phyloP scores from a whole-genome alignment of 2,329 filamentous ascomycete species.

The Colletotrichum spinosum region DNA sequence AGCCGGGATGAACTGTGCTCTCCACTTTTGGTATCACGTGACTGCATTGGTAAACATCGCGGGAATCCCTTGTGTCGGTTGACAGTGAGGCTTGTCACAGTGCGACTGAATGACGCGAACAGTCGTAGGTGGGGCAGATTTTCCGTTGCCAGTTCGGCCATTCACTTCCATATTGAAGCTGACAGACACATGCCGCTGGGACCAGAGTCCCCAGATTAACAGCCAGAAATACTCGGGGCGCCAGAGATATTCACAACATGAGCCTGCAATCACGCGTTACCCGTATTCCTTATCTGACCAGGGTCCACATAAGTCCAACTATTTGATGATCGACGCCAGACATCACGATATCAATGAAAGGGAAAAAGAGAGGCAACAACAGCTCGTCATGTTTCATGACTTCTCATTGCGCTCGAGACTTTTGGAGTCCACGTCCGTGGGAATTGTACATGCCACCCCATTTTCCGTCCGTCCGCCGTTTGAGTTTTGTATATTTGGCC shows the following conservation, averaged over 20 bases:
- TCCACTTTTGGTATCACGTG: constrained; percentile 46
- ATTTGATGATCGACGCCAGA: no score
- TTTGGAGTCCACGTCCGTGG: constrained; percentile 36
- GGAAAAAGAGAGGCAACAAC: constrained; percentile 1
- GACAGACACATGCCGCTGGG: background rate
- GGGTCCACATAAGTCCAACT: no score
- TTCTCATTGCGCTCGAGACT: constrained; percentile 36
- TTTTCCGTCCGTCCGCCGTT: constrained; percentile 36
- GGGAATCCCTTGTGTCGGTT: no score
- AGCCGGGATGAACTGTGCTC: constrained; percentile 39
- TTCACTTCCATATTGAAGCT: constrained; percentile 1
- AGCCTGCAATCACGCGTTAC: no score
- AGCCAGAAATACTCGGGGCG: no score
- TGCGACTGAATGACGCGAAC: constrained; percentile 5
- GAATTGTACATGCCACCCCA: constrained; percentile 42
- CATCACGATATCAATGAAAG: background rate
- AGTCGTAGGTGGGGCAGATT: constrained; percentile 31
- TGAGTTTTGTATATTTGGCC: constrained; percentile 13
- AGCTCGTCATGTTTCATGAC: constrained; percentile 34
- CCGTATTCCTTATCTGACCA: no score
- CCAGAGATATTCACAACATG: background rate
- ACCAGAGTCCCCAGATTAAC: no score
- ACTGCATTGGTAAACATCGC: background rate
- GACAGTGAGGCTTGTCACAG: background rate
- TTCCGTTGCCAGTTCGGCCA: constrained; percentile 16